phyloP scores from a whole-genome alignment of 1,284 basidiomycete species.

The Apiotrichum gamsii region DNA sequence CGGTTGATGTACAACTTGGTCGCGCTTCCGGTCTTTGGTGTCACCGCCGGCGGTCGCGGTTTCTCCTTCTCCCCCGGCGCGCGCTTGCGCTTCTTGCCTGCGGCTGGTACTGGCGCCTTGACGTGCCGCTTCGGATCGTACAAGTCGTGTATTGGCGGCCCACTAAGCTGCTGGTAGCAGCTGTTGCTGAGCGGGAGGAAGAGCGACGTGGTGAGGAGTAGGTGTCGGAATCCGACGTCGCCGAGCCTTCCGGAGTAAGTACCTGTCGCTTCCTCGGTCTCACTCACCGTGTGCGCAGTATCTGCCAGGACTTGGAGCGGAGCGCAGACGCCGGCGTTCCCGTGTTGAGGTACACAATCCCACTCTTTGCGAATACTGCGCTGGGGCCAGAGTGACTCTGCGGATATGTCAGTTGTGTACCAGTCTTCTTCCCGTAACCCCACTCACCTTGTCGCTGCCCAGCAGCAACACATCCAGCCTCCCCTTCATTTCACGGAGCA shows the following conservation, averaged over 20 bases:
- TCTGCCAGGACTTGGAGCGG: conserved; percentile 19
- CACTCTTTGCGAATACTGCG: too few relatives aligned
- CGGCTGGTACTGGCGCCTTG: neutral
- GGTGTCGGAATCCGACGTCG: conserved; percentile 42
- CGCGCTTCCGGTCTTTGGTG: neutral
- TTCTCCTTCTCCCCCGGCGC: conserved; percentile 3
- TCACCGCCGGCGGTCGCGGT: too few relatives aligned
- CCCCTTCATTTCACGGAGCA: conserved; percentile 23
- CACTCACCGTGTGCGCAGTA: conserved; percentile 30
- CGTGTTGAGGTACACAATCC: conserved; percentile 4
- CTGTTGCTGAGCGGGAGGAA: conserved; percentile 48
- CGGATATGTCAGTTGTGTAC: too few relatives aligned
- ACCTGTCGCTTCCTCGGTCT: neutral
- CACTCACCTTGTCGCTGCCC: conserved; percentile 21
- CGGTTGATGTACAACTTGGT: neutral
- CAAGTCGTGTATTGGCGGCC: conserved; percentile 42
- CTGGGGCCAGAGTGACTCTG: too few relatives aligned
- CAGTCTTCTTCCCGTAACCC: too few relatives aligned
- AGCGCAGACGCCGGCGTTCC: conserved; percentile 24
- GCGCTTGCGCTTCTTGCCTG: conserved; percentile 10
- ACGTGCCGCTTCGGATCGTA: conserved; percentile 16
- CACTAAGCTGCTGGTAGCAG: conserved; percentile 50
- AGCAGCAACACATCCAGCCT: conserved; percentile 22
- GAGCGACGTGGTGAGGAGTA: conserved; percentile 47
- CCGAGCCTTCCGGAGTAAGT: conserved; percentile 46